Conservation (phyloP, 768 basidiomycete genomes). For the Pleurotus citrinopileatus region DNA sequence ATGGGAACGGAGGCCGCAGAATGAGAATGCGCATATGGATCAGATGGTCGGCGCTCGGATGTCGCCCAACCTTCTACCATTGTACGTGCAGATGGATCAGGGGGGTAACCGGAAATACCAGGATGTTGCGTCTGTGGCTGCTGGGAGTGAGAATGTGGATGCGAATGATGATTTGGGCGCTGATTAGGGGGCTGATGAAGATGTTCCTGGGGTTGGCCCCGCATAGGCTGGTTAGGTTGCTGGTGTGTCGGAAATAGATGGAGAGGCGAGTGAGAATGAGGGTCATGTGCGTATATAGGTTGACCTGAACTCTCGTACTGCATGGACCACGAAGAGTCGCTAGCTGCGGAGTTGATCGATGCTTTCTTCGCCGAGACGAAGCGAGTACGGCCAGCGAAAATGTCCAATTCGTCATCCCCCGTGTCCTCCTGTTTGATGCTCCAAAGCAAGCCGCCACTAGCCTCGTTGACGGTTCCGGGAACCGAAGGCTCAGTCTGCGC, state of each 20-base stretch:
- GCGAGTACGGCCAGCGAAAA: constrained; percentile 66
- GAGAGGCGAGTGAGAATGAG: not conserved
- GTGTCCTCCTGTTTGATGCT: constrained; percentile 47
- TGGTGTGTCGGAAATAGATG: not conserved
- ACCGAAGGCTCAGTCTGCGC: constrained; percentile 35
- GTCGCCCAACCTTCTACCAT: constrained; percentile 1
- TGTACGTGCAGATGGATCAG: not conserved
- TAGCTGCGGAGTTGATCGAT: constrained; percentile 12
- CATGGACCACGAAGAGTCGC: constrained; percentile 1
- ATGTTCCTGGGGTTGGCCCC: not conserved
- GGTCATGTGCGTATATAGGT: constrained; percentile 6
- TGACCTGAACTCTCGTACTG: constrained; percentile 8
- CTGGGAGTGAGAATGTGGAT: constrained; percentile 15
- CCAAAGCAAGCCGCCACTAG: constrained; percentile 44
- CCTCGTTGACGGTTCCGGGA: constrained; percentile 19
- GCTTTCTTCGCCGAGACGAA: constrained; percentile 50
- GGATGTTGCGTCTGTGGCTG: not conserved
- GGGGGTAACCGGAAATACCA: not conserved
- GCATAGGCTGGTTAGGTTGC: constrained; percentile 13
- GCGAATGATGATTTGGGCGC: constrained; percentile 12
- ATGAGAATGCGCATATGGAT: not conserved
- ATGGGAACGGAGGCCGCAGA: constrained; percentile 4
- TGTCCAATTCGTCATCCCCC: constrained; percentile 61
- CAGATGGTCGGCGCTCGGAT: constrained; percentile 1
- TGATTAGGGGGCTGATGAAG: constrained; percentile 10